Evolutionary conservation across 164 flowering plant species (phyloP), one percentile per base, ranked within the genome.

Genomic region (Taxillus chinensis): DNA sequence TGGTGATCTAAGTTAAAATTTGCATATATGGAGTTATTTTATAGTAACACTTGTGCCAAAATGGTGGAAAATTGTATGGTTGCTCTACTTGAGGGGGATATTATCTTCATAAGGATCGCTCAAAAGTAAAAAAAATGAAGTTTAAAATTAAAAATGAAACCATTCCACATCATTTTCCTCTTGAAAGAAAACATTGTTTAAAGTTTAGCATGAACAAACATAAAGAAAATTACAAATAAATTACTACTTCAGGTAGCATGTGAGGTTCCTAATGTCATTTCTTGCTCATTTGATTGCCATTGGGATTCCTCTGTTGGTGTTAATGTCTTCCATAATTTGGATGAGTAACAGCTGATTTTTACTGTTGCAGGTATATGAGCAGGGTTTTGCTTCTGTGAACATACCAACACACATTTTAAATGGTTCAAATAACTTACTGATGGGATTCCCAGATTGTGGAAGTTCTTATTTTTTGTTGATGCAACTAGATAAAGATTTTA

Each of bases 361-460:
- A 57, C 59, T 66, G 37, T 73, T 75, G 61, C 87, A 95, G 99
- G 96, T 95, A 13, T 83, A 81, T 71, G 97, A 95, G 70, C 80
- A 86, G 66, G 89, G 84, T 27, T 71, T 77, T 55, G 67, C 83
- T 58, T 74, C 87, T 11, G 82, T 77, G 39, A 83, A 77, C 74
- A 57, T 89, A 39, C 87, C 95, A 3, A 86, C 87, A 72, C 71
- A 43, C 74, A 70, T 91, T 59, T 64, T 74, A 59, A 77, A 62
- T 82, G 86, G 83, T 38, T 73, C 87, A 59, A 69, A 71, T 66
- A 68, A 76, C 73, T 73, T 91, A 77, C 64, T 91, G 4, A 78
- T 91, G 93, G 96, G 95, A 55, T 91, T 95, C 67, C 97, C 99
- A 16, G 87, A 89, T 17, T 81, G 85, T 75, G 96, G 88, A 55